phyloP scores from a whole-genome alignment of 495 filamentous ascomycete genomes.

The Penicillium macrosclerotiorum region DNA sequence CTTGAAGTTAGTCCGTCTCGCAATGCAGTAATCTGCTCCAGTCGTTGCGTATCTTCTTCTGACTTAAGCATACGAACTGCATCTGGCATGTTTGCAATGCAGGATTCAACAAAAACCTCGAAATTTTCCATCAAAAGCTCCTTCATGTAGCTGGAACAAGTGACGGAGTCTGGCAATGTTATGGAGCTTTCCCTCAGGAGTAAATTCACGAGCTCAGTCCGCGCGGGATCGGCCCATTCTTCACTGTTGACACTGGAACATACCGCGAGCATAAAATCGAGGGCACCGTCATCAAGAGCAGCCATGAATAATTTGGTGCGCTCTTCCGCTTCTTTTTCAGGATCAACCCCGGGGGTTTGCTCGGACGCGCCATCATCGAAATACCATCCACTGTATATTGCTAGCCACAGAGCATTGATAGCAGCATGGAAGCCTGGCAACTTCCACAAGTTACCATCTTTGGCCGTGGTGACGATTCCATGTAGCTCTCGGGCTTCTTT shows the following conservation, averaged over 20 bases:
- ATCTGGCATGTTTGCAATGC: slow-evolving; percentile 93
- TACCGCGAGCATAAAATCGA: slow-evolving; percentile 85
- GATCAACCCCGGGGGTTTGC: slow-evolving; percentile 53
- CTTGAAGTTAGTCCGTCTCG: slow-evolving; percentile 47
- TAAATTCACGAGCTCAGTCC: slow-evolving; percentile 68
- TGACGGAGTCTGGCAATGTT: slow-evolving; percentile 57
- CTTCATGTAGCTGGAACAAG: slow-evolving; percentile 64
- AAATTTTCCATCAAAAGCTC: slow-evolving; percentile 71
- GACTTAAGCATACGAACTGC: slow-evolving; percentile 79
- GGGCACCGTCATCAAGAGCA: slow-evolving; percentile 82
- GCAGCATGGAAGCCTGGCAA: slow-evolving; percentile 74
- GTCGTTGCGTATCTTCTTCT: slow-evolving; percentile 84
- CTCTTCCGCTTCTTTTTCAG: slow-evolving; percentile 63
- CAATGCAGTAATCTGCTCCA: slow-evolving; percentile 58
- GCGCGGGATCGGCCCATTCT: slow-evolving; percentile 80
- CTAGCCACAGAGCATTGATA: slow-evolving; percentile 76
- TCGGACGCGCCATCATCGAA: slow-evolving; percentile 61
- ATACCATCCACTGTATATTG: slow-evolving; percentile 89
- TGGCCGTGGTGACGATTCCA: slow-evolving; percentile 57
- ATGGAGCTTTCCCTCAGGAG: slow-evolving; percentile 73
- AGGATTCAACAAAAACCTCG: slow-evolving; percentile 82
- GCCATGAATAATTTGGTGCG: slow-evolving; percentile 69
- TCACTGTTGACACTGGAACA: slow-evolving; percentile 71
- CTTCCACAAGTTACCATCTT: slow-evolving; percentile 65
- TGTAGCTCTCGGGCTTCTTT: slow-evolving; percentile 68